Evolutionary conservation across 441 rosid genomes (phyloP), one percentile per base, ranked within the genome.

Genomic region (Viola pubescens): DNA sequence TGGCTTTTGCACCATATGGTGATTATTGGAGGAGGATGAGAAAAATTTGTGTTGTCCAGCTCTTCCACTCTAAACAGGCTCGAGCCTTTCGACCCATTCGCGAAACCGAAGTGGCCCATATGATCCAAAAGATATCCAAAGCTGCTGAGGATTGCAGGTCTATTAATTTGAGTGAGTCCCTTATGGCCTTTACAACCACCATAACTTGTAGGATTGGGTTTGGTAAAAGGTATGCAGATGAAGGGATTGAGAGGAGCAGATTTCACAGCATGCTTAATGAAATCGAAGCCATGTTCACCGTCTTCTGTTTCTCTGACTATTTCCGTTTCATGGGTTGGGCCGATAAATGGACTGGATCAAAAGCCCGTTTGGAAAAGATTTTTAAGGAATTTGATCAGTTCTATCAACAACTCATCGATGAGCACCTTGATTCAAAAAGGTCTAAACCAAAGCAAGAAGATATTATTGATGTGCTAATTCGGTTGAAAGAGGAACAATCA

Each of bases 251-350:
- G 19, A 38, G 49, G 12, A 76, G 73, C 16, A 70, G 64, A 19
- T 61, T 67, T 9, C 56, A 54, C 3, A 52, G 7, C 3, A 2
- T 72, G 19, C 55, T 70, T 10, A 3, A 40, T 1, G 77, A 73
- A 61, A 16, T 66, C 7, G 59, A 62, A 53, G 64, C 56, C n/a
- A 13, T 65, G 40, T 10, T 67, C 4, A 57, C 50, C 1, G 48
- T 48, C 38, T 59, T 70, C 37, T 70, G 43, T 42, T 47, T 70
- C 12, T 52, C 59, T 3, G 77, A 76, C 6, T 61, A 66, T 55
- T 64, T 69, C 26, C 80, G 74, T 8, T 54, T 0, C 12, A 3
- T 57, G 6, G 72, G 68, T 3, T 76, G 58, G 68, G 52, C 58
- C 0, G 74, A 76, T 61, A 64, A 10, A 37, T 8, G 66, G 16